Evolutionary conservation across 495 filamentous ascomycete genomes (phyloP).

Genomic region (Podospora tetraspora): DNA sequence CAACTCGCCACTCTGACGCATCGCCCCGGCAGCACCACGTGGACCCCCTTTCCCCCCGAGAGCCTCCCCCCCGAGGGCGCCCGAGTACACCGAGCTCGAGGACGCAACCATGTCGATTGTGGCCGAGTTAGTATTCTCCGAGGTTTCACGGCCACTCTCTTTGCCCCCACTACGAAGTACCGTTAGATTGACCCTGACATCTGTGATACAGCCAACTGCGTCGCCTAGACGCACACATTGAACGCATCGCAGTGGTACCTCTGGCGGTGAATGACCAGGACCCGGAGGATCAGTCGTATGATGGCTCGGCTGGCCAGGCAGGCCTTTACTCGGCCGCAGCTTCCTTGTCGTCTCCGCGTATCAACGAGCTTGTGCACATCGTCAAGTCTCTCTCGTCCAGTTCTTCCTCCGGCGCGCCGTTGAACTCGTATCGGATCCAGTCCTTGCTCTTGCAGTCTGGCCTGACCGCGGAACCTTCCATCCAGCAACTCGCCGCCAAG

Average conservation of each 20-base stretch:
- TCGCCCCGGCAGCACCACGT: slow-evolving; percentile 14
- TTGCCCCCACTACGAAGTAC: neutral
- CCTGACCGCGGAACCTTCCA: slow-evolving; percentile 21
- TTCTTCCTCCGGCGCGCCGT: slow-evolving; percentile 49
- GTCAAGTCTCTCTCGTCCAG: slow-evolving; percentile 64
- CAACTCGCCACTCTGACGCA: slow-evolving; percentile 31
- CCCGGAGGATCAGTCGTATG: slow-evolving; percentile 16
- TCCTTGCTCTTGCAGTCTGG: slow-evolving; percentile 55
- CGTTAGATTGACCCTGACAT: slow-evolving; percentile 13
- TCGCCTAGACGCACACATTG: slow-evolving; percentile 72
- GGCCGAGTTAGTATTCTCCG: slow-evolving; percentile 51
- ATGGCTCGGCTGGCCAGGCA: neutral
- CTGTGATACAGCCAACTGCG: slow-evolving; percentile 61
- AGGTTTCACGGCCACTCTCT: slow-evolving; percentile 2
- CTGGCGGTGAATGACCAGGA: slow-evolving; percentile 28
- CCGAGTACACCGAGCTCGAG: slow-evolving; percentile 16
- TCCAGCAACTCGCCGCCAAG: slow-evolving; percentile 24
- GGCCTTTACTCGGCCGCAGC: slow-evolving; percentile 11
- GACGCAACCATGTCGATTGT: slow-evolving; percentile 56
- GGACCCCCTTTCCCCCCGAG: neutral
- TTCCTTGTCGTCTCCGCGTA: slow-evolving; percentile 35
- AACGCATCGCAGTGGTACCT: slow-evolving; percentile 52
- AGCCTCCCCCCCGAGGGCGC: slow-evolving; percentile 7
- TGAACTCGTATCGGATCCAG: slow-evolving; percentile 50
- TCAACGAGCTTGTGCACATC: slow-evolving; percentile 54